Conservation (phyloP, 306 rosid species). For the Ochetophila trinervis region DNA sequence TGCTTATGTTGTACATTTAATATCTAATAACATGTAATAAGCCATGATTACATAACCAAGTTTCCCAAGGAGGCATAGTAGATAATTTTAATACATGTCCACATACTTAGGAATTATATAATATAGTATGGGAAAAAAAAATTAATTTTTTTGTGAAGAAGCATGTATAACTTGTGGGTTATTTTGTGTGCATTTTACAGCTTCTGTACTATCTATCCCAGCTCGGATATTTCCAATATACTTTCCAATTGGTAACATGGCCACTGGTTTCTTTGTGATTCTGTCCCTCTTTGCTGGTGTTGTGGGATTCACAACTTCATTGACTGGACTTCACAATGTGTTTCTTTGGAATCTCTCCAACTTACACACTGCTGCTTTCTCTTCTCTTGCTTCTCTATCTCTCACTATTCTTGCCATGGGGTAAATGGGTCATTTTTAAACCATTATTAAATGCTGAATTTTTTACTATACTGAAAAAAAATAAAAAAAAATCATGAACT, state of each 20-base stretch:
- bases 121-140: too few species aligned
- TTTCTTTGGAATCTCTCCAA: constrained; percentile 43
- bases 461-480: too few species aligned
- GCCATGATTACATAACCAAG: too few species aligned
- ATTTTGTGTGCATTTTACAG: constrained; percentile 34
- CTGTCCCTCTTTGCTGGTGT: constrained; percentile 85
- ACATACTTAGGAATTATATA: too few species aligned
- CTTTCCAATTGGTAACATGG: constrained; percentile 80
- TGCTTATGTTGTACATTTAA: too few species aligned
- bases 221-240: constrained; percentile 74
- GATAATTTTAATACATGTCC: too few species aligned
- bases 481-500: neutral
- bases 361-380: constrained; percentile 60
- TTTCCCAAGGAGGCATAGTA: too few species aligned
- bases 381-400: constrained; percentile 62
- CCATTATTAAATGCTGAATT: neutral
- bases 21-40: too few species aligned
- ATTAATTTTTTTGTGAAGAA: too few species aligned
- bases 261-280: constrained; percentile 70
- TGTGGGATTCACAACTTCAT: constrained; percentile 70
- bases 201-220: constrained; percentile 53
- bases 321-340: constrained; percentile 61
- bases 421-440: constrained; percentile 27
- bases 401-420: constrained; percentile 91
- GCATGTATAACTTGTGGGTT: too few species aligned